A percentile compares a stretch with the other conserved stretches of the same genome.
Evolutionary conservation across 2,329 filamentous ascomycete genomes (phyloP).

Genomic region (Knoxdaviesia proteae): DNA sequence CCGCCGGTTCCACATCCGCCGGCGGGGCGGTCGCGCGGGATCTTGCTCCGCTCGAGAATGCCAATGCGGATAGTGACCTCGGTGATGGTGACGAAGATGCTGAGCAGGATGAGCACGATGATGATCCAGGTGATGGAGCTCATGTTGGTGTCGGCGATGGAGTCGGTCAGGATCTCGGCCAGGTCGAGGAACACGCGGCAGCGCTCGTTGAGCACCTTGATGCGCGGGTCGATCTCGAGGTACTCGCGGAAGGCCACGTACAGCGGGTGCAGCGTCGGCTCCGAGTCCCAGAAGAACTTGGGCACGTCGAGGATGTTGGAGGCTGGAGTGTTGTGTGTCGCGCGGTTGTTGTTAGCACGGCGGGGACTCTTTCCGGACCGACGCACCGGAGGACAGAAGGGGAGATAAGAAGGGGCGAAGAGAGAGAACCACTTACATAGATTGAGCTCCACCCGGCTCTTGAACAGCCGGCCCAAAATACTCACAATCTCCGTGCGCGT

Average conservation of each 20-base stretch:
- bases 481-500: constrained; percentile 78
- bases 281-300: constrained; percentile 96
- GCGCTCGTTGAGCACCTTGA: constrained; percentile 90
- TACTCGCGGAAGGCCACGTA: constrained; percentile 93
- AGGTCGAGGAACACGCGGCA: constrained; percentile 93
- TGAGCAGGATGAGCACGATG: constrained; percentile 78
- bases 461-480: constrained; percentile 78
- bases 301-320: constrained; percentile 92
- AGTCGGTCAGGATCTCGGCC: constrained; percentile 83
- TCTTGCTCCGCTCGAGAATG: constrained; percentile 31
- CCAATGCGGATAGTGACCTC: constrained; percentile 77
- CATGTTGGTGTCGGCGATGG: constrained; percentile 86
- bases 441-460: constrained; percentile 89
- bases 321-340: constrained; percentile 26
- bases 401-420: neutral
- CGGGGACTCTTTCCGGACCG: neutral
- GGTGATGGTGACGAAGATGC: constrained; percentile 73
- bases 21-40: constrained; percentile 1
- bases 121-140: constrained; percentile 95
- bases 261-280: constrained; percentile 82
- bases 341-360: no score
- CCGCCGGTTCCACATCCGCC: neutral
- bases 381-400: neutral
- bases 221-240: constrained; percentile 87
- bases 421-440: constrained; percentile 47